Evolutionary conservation across 345 rosid species (phyloP).

Genomic region (Anacardium occidentale): DNA sequence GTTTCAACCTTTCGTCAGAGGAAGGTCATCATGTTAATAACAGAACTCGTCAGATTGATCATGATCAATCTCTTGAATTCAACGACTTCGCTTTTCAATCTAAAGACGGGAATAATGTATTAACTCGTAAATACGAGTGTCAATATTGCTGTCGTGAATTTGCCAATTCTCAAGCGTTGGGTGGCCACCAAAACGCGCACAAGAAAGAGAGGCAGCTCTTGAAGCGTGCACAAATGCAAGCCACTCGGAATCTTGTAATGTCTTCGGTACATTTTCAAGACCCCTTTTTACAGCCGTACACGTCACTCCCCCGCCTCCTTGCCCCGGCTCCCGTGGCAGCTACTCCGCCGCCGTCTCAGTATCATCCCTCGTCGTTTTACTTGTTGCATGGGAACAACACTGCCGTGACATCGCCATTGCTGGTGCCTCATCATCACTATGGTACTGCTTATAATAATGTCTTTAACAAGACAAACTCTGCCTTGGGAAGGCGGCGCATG

Average conservation of each 20-base stretch:
- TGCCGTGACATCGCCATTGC: constrained; percentile 28
- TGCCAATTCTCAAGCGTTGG: constrained; percentile 91
- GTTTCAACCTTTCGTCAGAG: constrained; percentile 54
- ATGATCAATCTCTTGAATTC: constrained; percentile 25
- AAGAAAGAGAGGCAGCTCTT: constrained; percentile 87
- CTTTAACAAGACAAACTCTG: not conserved
- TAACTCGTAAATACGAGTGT: constrained; percentile 72
- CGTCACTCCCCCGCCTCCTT: constrained; percentile 55
- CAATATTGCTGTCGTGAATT: constrained; percentile 91
- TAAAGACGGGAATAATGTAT: constrained; percentile 13
- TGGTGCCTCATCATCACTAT: constrained; percentile 31
- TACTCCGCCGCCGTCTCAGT: constrained; percentile 17
- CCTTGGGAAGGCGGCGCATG: constrained; percentile 24
- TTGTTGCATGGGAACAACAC: constrained; percentile 22
- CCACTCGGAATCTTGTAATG: constrained; percentile 32
- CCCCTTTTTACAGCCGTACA: constrained; percentile 56
- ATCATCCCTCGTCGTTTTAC: constrained; percentile 38
- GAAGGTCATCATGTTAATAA: constrained; percentile 11
- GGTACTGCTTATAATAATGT: not conserved
- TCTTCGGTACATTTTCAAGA: constrained; percentile 27
- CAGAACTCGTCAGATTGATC: constrained; percentile 10
- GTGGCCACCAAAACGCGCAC: constrained; percentile 99
- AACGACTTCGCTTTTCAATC: constrained; percentile 6
- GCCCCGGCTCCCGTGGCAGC: constrained; percentile 30
- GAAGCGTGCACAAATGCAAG: constrained; percentile 75